Evolutionary conservation across 164 flowering plant genomes (phyloP), one percentile per base, ranked within the genome.

Genomic region (Vitis rupestris): DNA sequence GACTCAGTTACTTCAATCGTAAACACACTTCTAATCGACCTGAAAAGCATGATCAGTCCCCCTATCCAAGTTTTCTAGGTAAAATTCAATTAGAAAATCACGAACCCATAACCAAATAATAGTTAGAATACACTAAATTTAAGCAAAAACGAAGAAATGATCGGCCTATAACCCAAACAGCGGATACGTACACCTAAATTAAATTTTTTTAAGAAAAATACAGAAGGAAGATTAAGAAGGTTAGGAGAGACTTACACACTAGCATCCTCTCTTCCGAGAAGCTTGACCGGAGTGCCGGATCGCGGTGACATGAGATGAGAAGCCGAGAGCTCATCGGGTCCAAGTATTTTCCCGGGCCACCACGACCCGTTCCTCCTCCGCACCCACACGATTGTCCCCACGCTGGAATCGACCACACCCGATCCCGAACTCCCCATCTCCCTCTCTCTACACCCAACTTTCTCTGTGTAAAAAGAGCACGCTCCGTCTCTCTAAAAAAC

Each of bases 261-360:
- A 17, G 99, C 99, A 70, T 95, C 99, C 70, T 95, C 97, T 59
- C 99, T 83, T 8, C 99, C 99, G 12, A 95, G 93, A 70, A 95
- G 97, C 82, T 95, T 93, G 61, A 95, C 98, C 8, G 99, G 99
- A 66, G 99, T 95, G 27, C 99, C 99, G 2, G 97, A 80, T 68
- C 97, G 84, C 14, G 98, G 98, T 1, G 97, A 91, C 79, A 84
- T 85, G 56, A 93, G 77, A 78, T 85, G 91, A 67, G 90, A 79
- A n/a, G 86, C 84, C 0, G 93, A 77, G 2, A 91, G 85, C 70
- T 95, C 99, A 17, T 93, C 86, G 1, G 85, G 74, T 2, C 90
- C 93, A 11, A 95, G 77, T 68, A 95, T 95, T 75, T 85, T 82
- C n/a, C 99, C 99, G 4, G 99, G 99, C 99, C 99, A 95, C 99